Evolutionary conservation across 345 rosid species (phyloP).

Genomic region (Eutrema yunnanense): DNA sequence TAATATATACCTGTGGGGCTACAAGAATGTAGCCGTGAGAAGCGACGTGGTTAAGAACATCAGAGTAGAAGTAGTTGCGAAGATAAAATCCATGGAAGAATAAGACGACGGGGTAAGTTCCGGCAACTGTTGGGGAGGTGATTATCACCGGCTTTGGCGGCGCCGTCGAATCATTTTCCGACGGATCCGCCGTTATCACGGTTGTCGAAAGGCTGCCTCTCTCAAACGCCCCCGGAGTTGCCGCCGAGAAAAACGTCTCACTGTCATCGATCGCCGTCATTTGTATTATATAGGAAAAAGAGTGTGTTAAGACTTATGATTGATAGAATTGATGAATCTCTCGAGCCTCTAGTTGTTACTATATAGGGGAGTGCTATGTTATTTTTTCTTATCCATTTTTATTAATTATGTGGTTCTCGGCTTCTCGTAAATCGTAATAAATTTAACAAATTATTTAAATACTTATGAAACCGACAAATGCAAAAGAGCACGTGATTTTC

Average conservation of each 20-base stretch:
- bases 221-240: constrained; percentile 11
- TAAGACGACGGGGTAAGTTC: constrained; percentile 29
- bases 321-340: not conserved
- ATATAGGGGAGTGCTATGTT: not conserved
- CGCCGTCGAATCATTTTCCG: not conserved
- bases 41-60: constrained; percentile 22
- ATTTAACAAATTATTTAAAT: not conserved
- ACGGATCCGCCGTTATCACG: constrained; percentile 6
- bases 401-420: not conserved
- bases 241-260: not conserved
- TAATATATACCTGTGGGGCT: constrained; percentile 24
- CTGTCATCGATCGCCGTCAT: not conserved
- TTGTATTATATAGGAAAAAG: not conserved
- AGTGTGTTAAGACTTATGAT: not conserved
- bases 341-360: not conserved
- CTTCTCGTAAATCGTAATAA: not conserved
- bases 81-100: constrained; percentile 33
- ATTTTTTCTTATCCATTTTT: not conserved
- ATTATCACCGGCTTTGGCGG: constrained; percentile 25
- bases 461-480: not conserved
- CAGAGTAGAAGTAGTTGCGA: constrained; percentile 25
- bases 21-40: constrained; percentile 32
- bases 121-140: constrained; percentile 21
- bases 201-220: constrained; percentile 21
- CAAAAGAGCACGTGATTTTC: constrained; percentile 14